Evolutionary conservation across 257 asterid genomes (phyloP).

Genomic region (Cinchona pubescens): DNA sequence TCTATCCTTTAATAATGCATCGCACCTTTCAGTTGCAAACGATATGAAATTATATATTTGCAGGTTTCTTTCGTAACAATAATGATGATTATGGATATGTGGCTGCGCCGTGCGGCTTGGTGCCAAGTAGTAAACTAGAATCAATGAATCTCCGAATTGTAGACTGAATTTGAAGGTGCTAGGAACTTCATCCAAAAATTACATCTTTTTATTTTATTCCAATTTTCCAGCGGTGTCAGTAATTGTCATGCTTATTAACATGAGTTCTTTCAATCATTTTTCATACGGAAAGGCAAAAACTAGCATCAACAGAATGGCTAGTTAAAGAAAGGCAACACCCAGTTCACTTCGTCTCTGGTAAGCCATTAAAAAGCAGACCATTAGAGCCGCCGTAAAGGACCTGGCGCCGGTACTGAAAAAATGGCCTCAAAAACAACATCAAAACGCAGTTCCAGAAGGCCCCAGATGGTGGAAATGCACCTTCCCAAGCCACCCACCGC

Average conservation of each 20-base stretch:
- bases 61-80: no score
- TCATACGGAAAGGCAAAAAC: not conserved
- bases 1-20: not conserved
- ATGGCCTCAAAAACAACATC: slow-evolving; percentile 14
- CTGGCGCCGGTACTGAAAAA: not conserved
- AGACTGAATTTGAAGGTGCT: no score
- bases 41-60: not conserved
- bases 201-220: no score
- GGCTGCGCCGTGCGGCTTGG: no score
- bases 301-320: not conserved
- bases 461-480: slow-evolving; percentile 18
- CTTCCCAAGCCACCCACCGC: slow-evolving; percentile 6
- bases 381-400: slow-evolving; percentile 8
- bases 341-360: not conserved
- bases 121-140: no score
- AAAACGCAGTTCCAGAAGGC: slow-evolving; percentile 22
- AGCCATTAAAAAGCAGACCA: not conserved
- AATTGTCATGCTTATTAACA: not conserved
- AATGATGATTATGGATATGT: no score
- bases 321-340: not conserved
- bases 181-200: no score
- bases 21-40: not conserved
- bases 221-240: no score
- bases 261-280: not conserved
- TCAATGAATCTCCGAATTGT: no score